These are phyloP conservation scores for Diutina mesorugosa DNA, from an alignment of 1,139 yeast species.

Conservation along the genomic window DNA sequence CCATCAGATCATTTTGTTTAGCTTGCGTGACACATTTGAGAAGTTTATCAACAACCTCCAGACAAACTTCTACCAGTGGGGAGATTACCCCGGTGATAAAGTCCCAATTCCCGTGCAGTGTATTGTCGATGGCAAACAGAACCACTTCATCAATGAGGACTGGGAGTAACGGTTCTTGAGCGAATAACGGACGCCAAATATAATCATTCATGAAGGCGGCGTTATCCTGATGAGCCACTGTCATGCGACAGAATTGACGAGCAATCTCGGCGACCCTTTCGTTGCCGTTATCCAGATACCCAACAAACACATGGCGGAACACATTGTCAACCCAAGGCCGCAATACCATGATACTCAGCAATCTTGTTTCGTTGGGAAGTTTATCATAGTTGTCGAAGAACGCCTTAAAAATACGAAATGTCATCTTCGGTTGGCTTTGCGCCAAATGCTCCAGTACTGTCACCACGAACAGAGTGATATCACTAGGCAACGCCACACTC, in stretches of 20 bases:
- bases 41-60: constrained; percentile 45
- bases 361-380: constrained; percentile 18
- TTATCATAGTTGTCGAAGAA: constrained; percentile 45
- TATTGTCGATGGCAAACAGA: constrained; percentile 62
- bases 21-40: constrained; percentile 41
- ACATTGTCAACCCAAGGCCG: constrained; percentile 76
- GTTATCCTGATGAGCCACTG: constrained; percentile 34
- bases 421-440: constrained; percentile 40
- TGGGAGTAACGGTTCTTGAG: constrained; percentile 46
- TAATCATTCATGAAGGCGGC: constrained; percentile 30
- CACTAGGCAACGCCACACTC: constrained; percentile 62
- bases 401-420: constrained; percentile 49
- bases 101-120: constrained; percentile 63
- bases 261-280: constrained; percentile 50
- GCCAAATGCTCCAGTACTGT: constrained; percentile 51
- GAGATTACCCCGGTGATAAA: constrained; percentile 45
- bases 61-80: constrained; percentile 67
- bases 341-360: constrained; percentile 38
- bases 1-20: constrained; percentile 31
- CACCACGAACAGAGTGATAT: constrained; percentile 52
- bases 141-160: constrained; percentile 62
- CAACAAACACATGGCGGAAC: constrained; percentile 40
- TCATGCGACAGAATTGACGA: constrained; percentile 49
- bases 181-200: constrained; percentile 60
- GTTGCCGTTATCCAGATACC: constrained; percentile 43